phyloP scores from a whole-genome alignment of 2,329 filamentous ascomycete genomes.

The Zalaria sp. region DNA sequence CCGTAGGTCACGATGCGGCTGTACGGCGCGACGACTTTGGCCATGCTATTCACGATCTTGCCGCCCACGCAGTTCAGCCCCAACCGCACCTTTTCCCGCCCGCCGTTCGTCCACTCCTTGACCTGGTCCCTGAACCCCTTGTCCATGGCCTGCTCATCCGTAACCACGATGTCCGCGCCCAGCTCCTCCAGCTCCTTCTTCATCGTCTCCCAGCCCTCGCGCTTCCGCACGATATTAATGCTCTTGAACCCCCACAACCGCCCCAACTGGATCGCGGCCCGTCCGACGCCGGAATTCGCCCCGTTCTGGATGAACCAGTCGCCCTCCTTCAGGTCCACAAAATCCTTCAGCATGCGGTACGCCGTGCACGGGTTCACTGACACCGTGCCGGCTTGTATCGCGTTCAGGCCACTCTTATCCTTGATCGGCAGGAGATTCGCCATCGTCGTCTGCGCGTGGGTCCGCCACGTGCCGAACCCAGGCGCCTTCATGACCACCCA shows the following conservation, averaged over 20 bases:
- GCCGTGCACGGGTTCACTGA: conserved; percentile 89
- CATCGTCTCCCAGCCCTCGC: conserved; percentile 52
- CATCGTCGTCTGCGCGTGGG: conserved; percentile 57
- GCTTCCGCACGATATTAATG: conserved; percentile 74
- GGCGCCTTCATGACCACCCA: conserved; percentile 84
- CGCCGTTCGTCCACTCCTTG: conserved; percentile 54
- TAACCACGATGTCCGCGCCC: conserved; percentile 50
- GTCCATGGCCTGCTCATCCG: conserved; percentile 44
- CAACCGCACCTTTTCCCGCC: conserved; percentile 57
- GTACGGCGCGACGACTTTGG: conserved; percentile 52
- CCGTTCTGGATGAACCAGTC: conserved; percentile 97
- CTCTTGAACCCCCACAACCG: conserved; percentile 76
- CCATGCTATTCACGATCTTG: conserved; percentile 63
- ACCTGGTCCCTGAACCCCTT: conserved; percentile 49
- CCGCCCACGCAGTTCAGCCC: conserved; percentile 92
- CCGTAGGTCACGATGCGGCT: conserved; percentile 85
- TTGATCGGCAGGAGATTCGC: conserved; percentile 54
- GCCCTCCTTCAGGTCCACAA: conserved; percentile 51
- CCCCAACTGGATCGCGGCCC: conserved; percentile 81
- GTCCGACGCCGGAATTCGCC: conserved; percentile 83
- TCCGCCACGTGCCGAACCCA: conserved; percentile 87
- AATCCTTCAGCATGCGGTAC: conserved; percentile 83
- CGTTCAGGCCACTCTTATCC: conserved; percentile 53
- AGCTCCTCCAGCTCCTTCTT: conserved; percentile 46
- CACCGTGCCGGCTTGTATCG: conserved; percentile 73